Conservation (phyloP, 1,284 basidiomycete genomes). For the Malassezia psittaci region DNA sequence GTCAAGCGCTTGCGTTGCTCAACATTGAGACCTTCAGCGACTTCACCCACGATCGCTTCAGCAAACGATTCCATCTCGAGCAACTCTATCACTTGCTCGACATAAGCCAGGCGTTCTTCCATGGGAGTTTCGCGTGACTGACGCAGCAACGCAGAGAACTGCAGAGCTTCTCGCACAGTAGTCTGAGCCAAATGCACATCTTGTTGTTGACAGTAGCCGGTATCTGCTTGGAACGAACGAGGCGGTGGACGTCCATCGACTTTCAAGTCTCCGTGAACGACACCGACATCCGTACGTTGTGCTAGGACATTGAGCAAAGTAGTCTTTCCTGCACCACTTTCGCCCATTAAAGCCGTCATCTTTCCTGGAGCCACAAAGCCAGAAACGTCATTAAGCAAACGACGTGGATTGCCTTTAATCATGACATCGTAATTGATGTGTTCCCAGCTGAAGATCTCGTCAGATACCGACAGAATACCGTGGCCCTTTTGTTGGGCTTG, state of each 20-base stretch:
- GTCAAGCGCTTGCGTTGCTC: constrained; percentile 38
- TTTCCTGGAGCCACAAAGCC: constrained; percentile 34
- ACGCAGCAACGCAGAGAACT: constrained; percentile 32
- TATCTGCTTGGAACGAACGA: constrained; percentile 30
- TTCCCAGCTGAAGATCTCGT: constrained; percentile 29
- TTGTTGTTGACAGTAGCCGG: constrained; percentile 36
- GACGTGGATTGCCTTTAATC: constrained; percentile 29
- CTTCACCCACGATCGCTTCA: constrained; percentile 32
- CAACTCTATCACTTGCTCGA: constrained; percentile 29
- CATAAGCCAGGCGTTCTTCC: constrained; percentile 30
- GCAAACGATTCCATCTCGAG: constrained; percentile 35
- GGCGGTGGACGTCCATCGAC: constrained; percentile 25
- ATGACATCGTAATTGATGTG: constrained; percentile 31
- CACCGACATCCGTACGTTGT: constrained; percentile 26
- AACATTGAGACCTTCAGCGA: constrained; percentile 28
- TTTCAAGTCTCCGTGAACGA: constrained; percentile 24
- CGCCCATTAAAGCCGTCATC: constrained; percentile 39
- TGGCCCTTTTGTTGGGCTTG: constrained; percentile 5
- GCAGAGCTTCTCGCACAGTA: constrained; percentile 36
- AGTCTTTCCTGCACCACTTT: constrained; percentile 40
- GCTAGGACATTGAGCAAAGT: constrained; percentile 37
- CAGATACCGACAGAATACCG: constrained; percentile 22
- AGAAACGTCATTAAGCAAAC: constrained; percentile 49
- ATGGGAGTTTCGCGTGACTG: constrained; percentile 26
- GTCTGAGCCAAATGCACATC: constrained; percentile 28